Evolutionary conservation across 768 basidiomycete genomes (phyloP).

Genomic region (Brasilioporus rufonigricans): DNA sequence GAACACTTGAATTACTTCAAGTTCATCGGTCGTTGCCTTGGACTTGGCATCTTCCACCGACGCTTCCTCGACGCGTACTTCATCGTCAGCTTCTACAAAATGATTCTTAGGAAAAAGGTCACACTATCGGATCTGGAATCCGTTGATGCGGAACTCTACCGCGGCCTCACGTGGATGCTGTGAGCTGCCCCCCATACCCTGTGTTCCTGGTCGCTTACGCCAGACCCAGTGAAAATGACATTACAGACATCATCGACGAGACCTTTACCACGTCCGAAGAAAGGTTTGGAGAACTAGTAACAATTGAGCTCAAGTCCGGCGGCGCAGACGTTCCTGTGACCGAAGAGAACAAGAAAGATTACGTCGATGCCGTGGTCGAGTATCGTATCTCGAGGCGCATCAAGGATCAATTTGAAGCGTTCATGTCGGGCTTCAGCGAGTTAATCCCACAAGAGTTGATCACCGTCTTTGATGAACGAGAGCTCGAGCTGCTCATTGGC

Average conservation of each 20-base stretch:
- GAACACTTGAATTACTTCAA: constrained; percentile 99
- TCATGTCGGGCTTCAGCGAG: constrained; percentile 99
- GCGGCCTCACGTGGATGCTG: constrained; percentile 99
- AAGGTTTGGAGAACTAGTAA: constrained; percentile 97
- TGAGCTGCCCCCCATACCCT: constrained; percentile 40
- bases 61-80: constrained; percentile 99
- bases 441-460: constrained; percentile 96
- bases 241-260: constrained; percentile 96
- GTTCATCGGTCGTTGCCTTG: constrained; percentile 95
- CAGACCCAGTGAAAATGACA: constrained; percentile 85
- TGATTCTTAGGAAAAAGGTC: constrained; percentile 98
- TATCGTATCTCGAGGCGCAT: constrained; percentile 97
- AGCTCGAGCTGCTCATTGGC: constrained; percentile 94
- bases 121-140: constrained; percentile 91
- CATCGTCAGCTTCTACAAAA: constrained; percentile 99
- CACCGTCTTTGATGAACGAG: constrained; percentile 98
- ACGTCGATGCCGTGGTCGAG: constrained; percentile 91
- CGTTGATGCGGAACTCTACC: constrained; percentile 92
- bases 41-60: constrained; percentile 97
- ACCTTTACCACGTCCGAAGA: constrained; percentile 97
- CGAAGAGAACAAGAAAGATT: constrained; percentile 98
- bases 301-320: constrained; percentile 89
- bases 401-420: constrained; percentile 98
- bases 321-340: constrained; percentile 87
- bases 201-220: constrained; percentile 11